Conservation (phyloP, 768 basidiomycete species). For the Tricholoma furcatifolium region DNA sequence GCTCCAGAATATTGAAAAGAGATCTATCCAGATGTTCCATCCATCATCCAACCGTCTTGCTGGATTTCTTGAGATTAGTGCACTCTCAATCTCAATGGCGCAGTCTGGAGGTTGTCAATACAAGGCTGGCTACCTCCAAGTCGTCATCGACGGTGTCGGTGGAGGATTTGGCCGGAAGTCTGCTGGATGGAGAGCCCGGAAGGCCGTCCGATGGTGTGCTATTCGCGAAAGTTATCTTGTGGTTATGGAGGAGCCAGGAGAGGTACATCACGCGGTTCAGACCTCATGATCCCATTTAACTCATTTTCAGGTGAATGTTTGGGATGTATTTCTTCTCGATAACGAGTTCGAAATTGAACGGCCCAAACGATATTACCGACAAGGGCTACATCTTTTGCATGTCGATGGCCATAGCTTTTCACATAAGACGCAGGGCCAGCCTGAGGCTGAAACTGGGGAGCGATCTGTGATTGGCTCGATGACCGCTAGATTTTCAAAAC, state of each 20-base stretch:
- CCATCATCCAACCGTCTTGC: slow-evolving; percentile 87
- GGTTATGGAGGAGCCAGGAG: slow-evolving; percentile 81
- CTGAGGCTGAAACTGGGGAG: slow-evolving; percentile 26
- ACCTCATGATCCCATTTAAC: not conserved
- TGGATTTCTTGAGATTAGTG: slow-evolving; percentile 89
- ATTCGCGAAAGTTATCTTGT: slow-evolving; percentile 92
- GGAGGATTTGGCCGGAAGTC: slow-evolving; percentile 69
- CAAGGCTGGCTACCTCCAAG: slow-evolving; percentile 82
- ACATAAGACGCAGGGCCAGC: slow-evolving; percentile 8
- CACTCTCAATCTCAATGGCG: slow-evolving; percentile 80
- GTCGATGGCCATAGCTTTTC: slow-evolving; percentile 19
- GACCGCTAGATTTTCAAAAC: slow-evolving; percentile 41
- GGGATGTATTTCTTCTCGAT: slow-evolving; percentile 94
- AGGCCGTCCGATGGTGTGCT: slow-evolving; percentile 83
- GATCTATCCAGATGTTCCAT: slow-evolving; percentile 82
- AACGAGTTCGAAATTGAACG: slow-evolving; percentile 85
- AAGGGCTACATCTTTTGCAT: slow-evolving; percentile 72
- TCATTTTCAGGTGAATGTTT: slow-evolving; percentile 61
- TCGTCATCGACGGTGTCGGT: slow-evolving; percentile 51
- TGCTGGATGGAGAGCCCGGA: slow-evolving; percentile 54
- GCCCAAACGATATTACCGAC: slow-evolving; percentile 87
- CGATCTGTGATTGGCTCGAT: slow-evolving; percentile 49
- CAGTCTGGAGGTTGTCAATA: slow-evolving; percentile 82
- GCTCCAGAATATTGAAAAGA: not conserved
- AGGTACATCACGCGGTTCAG: slow-evolving; percentile 41